Evolutionary conservation across 2,329 filamentous ascomycete genomes (phyloP), one percentile per base, ranked within the genome.

Genomic region (Aaosphaeria arxii): DNA sequence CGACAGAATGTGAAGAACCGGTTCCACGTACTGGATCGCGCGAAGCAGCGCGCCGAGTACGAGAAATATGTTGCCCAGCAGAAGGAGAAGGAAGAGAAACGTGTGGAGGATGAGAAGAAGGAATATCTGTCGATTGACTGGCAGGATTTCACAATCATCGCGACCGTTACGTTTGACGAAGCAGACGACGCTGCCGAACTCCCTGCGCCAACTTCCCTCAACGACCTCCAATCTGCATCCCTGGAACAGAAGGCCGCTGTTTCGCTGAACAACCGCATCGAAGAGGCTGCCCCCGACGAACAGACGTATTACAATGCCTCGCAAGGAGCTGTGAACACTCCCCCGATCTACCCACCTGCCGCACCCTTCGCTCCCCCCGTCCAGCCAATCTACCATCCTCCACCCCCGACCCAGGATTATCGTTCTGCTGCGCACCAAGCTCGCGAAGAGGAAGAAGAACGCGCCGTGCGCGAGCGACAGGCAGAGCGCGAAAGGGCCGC

Each of bases 61-160:
- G 80, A 87, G 55, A 91, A 89, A 69, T 88, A 84, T 64, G 87
- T 94, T 62, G 89, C 94, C 57, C 77, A 85, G 46, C 89, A 96
- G 73, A 92, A 91, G 68, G 83, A 86, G 59, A 89, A 91, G 77
- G 91, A 91, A 65, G 91, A 95, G 62, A 90, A 95, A 63, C 85
- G 91, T 54, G 87, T 87, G 38, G 88, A 95, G 64, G 84, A 90
- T 62, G 89, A 96, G 69, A 85, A 86, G 62, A 67, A 85, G 43
- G 80, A 81, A 45, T 87, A 94, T 70, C 87, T 88, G 1, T 87
- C 94, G 60, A 94, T 99, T 54, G 94, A 99, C 71, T 99, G 94
- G 94, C 89, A 95, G 64, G 92, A 97, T 67, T 99, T 99, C 61
- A 86, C 92, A 32, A 88, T 99, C 17, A 91, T 96, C 40, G 94